Evolutionary conservation across 768 basidiomycete species (phyloP), one percentile per base, ranked within the genome.

Genomic region (Suillus lakei): DNA sequence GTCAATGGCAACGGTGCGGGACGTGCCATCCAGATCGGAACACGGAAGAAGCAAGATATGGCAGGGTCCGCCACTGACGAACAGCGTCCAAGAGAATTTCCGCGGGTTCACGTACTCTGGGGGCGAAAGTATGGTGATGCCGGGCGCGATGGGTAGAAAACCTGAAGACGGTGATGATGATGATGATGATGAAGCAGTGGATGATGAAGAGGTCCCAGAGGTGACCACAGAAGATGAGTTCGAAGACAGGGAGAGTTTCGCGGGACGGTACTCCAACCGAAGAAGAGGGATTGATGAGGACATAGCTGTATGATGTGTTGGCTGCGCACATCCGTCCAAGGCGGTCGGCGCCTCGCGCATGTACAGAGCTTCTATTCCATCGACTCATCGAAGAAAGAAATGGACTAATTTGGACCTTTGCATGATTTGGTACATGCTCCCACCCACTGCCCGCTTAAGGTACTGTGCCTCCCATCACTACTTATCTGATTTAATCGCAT

Each of bases 61-160:
- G 79, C 70, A 48, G 89, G 87, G 13, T 88, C 85, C 85, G 38
- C 95, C 93, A 46, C 81, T 98, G 73, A 96, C 96, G 67, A 93
- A 82, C 75, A 93, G 91, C 73, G 93, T 98, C 54, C 96, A 99
- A 80, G 96, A 96, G 80, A 95, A 98, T 75, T 99, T 99, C 78
- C 86, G 91, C 54, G 97, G 97, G 23, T 99, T 99, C 83, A 96
- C 92, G 9, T 94, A 90, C 74, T 88, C 88, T 34, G 91, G 91
- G 59, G 89, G 88, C 30, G 90, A 91, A 80, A 89, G 88, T 63
- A 76, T 91, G 36, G 75, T 82, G 6, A 81, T 79, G 13, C 77
- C 81, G 60, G 83, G 83, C 7, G 70, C 81, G 50, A 72, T 83
- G 60, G 74, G 77, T 62, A 68, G 71, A 70, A 68, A 74, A 46